Conservation (phyloP, 306 rosid species). For the Oxytropis ochrocephala region DNA sequence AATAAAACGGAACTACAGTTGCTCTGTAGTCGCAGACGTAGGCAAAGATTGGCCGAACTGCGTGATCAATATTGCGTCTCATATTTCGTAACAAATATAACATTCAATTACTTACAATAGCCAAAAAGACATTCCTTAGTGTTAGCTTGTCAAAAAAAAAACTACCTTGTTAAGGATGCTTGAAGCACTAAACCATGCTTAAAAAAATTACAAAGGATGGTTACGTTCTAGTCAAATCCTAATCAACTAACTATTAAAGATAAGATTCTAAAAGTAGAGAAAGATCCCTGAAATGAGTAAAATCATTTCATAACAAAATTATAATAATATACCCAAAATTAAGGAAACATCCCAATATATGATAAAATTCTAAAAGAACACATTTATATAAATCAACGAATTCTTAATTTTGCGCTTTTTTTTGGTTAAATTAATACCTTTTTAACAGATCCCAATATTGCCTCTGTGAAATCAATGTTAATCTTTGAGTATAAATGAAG, state of each 20-base stretch:
- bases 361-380: neutral
- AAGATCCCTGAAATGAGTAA: conserved; percentile 1
- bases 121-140: neutral
- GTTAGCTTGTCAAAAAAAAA: too few relatives aligned
- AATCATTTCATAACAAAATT: neutral
- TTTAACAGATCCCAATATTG: conserved; percentile 71
- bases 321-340: neutral
- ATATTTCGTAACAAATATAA: too few relatives aligned
- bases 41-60: too few relatives aligned
- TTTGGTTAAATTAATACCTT: conserved; percentile 37
- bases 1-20: too few relatives aligned
- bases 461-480: conserved; percentile 70
- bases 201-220: neutral
- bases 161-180: neutral
- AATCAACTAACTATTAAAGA: conserved; percentile 1
- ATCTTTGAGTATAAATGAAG: conserved; percentile 70
- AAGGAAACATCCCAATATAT: neutral
- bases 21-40: too few relatives aligned
- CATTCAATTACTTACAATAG: neutral
- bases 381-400: neutral
- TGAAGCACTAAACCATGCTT: neutral
- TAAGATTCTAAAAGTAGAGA: neutral
- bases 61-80: too few relatives aligned
- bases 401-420: neutral
- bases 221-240: neutral